Percentiles rank a stretch among this genome's conserved stretches.
phyloP scores from a whole-genome alignment of 225 moss, liverwort and hornwort genomes.

The Rhytidiadelphus loreus region DNA sequence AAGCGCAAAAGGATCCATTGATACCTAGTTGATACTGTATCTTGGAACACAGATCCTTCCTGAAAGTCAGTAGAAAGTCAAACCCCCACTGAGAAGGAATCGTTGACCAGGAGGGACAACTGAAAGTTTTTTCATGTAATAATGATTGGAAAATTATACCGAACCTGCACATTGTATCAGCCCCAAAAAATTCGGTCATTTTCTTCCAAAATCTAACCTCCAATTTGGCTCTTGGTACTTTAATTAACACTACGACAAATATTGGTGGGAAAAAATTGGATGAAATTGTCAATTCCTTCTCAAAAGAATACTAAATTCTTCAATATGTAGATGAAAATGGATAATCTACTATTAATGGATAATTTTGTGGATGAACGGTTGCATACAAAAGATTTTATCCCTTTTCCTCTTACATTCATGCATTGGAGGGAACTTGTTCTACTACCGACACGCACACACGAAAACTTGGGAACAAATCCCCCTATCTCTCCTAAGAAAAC shows the following conservation, averaged over 20 bases:
- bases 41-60: neutral
- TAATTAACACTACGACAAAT: no score
- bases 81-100: neutral
- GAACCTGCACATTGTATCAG: neutral
- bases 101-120: neutral
- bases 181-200: no score
- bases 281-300: neutral
- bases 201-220: no score
- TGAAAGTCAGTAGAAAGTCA: neutral
- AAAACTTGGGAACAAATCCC: no score
- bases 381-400: neutral
- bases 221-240: no score
- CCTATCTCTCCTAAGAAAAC: neutral
- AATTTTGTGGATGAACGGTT: neutral
- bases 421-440: rapidly evolving
- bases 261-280: neutral
- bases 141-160: neutral
- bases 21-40: neutral
- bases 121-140: neutral
- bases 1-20: no score
- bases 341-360: no score
- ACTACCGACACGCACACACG: no score
- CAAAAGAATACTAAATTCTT: neutral
- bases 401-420: neutral
- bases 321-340: neutral